Conservation (phyloP, 257 asterid genomes). For the Solanum sparsipilum region DNA sequence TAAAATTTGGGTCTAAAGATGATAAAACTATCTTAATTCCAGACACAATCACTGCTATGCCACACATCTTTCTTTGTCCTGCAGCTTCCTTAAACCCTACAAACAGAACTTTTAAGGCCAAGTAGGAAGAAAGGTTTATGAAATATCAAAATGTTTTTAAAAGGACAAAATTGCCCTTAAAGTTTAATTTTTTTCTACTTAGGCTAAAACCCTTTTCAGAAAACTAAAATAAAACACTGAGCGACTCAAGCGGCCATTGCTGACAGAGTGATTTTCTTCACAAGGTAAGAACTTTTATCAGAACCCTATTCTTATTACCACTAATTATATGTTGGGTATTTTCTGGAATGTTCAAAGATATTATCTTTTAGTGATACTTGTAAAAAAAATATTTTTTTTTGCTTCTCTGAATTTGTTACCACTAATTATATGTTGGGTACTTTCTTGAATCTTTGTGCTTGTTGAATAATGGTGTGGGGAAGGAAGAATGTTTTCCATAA, state of each 20-base stretch:
- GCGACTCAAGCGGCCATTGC: background rate
- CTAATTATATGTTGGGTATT: background rate
- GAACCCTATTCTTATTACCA: background rate
- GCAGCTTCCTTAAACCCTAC: constrained; percentile 15
- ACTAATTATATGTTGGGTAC: background rate
- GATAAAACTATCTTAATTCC: constrained; percentile 58
- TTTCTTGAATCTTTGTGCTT: background rate
- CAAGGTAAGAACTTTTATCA: background rate
- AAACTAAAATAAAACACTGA: background rate
- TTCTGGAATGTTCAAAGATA: background rate
- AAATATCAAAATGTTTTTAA: background rate
- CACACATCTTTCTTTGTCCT: constrained; percentile 56
- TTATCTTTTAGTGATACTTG: background rate
- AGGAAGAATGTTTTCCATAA: too few species aligned
- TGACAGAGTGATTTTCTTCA: background rate
- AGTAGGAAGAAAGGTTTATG: background rate
- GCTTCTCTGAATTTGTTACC: background rate
- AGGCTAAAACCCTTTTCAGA: background rate
- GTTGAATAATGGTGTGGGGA: background rate
- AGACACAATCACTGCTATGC: constrained; percentile 61
- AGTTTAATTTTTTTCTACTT: background rate
- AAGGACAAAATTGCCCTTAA: background rate
- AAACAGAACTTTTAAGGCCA: background rate
- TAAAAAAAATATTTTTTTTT: background rate
- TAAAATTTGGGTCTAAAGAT: constrained; percentile 19